Percentiles rank a stretch among this genome's conserved stretches.
Conservation (phyloP, 306 rosid species). For the Trifolium dubium region DNA sequence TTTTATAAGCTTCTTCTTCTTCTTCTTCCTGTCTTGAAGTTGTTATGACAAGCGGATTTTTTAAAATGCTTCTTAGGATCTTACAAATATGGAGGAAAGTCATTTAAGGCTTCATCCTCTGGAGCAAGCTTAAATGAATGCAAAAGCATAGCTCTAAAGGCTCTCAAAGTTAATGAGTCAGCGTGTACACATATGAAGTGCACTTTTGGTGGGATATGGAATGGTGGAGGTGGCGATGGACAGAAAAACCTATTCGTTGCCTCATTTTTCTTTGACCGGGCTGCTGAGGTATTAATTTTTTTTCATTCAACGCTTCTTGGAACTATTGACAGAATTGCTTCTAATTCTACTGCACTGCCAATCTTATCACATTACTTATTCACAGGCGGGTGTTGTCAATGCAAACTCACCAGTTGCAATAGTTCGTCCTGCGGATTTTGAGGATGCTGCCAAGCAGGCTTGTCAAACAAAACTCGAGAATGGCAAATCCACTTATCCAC, state of each 20-base stretch:
- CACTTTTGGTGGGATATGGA: slow-evolving; percentile 97
- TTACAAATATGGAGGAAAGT: slow-evolving; percentile 77
- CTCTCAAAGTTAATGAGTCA: slow-evolving; percentile 79
- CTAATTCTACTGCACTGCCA: slow-evolving; percentile 23
- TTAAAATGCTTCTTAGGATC: slow-evolving; percentile 50
- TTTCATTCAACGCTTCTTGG: slow-evolving; percentile 33
- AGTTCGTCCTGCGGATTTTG: slow-evolving; percentile 72
- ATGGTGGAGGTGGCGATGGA: slow-evolving; percentile 99
- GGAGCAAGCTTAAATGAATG: slow-evolving; percentile 83
- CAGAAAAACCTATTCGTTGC: slow-evolving; percentile 91
- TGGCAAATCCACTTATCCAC: slow-evolving; percentile 63
- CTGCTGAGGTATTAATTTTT: slow-evolving; percentile 76
- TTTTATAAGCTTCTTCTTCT: not conserved
- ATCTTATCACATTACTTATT: slow-evolving; percentile 41
- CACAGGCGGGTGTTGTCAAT: slow-evolving; percentile 89
- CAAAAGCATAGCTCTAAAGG: slow-evolving; percentile 63
- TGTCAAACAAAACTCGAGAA: slow-evolving; percentile 75
- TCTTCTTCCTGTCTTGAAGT: slow-evolving; percentile 23
- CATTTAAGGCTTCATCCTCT: slow-evolving; percentile 65
- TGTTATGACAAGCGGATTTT: slow-evolving; percentile 3
- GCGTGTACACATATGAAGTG: slow-evolving; percentile 90
- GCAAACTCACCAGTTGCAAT: slow-evolving; percentile 62
- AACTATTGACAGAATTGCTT: slow-evolving; percentile 14
- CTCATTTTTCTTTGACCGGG: slow-evolving; percentile 98
- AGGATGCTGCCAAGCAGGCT: slow-evolving; percentile 90